phyloP scores from a whole-genome alignment of 345 rosid genomes.

The Triadica sebifera region DNA sequence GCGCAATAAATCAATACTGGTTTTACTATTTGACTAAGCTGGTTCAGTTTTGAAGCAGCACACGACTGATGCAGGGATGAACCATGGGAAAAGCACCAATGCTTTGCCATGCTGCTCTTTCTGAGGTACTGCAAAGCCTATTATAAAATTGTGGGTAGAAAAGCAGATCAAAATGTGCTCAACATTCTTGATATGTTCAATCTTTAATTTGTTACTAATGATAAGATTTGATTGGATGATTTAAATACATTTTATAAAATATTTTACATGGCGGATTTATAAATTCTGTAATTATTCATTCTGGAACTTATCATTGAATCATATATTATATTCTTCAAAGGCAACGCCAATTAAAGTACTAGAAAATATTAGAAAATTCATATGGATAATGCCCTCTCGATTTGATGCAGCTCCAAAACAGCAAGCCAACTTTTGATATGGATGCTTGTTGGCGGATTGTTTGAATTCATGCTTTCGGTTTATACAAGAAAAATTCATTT shows the following conservation, averaged over 20 bases:
- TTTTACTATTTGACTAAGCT: background rate
- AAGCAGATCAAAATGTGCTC: background rate
- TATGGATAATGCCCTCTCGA: background rate
- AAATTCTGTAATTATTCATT: background rate
- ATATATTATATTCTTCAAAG: background rate
- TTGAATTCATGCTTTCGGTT: too few relatives aligned
- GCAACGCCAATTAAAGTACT: background rate
- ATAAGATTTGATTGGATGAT: background rate
- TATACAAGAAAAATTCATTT: too few relatives aligned
- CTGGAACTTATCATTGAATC: background rate
- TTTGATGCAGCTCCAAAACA: background rate
- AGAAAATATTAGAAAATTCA: background rate
- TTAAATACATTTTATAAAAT: background rate
- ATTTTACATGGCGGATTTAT: background rate
- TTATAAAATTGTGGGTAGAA: background rate
- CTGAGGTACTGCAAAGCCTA: background rate
- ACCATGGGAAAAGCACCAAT: background rate
- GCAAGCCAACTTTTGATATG: background rate
- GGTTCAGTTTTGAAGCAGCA: background rate
- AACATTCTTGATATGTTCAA: background rate
- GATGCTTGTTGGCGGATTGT: too few relatives aligned
- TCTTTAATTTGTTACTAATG: background rate
- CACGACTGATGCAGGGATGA: background rate
- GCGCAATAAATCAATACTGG: background rate
- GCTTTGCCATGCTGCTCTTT: constrained; percentile 2